Conservation (phyloP, 495 filamentous ascomycete genomes). For the Chlorociboria aeruginascens region DNA sequence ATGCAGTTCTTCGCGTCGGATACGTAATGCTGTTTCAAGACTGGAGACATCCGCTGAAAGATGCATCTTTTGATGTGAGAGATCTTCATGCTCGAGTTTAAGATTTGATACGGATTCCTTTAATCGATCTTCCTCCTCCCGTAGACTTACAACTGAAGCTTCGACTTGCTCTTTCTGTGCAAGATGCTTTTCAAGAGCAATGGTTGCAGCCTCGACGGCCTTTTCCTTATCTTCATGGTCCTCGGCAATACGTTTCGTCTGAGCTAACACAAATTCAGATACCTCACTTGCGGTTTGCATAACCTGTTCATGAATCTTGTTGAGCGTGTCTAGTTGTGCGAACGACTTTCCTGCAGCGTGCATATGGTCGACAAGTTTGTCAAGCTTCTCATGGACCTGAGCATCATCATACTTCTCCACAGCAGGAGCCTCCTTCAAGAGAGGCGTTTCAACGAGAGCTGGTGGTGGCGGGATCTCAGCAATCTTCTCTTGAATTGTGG, state of each 20-base stretch:
- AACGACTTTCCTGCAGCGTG: slow-evolving; percentile 41
- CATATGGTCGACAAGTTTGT: slow-evolving; percentile 64
- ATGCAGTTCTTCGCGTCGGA: slow-evolving; percentile 83
- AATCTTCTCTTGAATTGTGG: slow-evolving; percentile 40
- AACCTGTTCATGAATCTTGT: slow-evolving; percentile 83
- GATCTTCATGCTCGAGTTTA: slow-evolving; percentile 55
- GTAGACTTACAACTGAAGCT: slow-evolving; percentile 49
- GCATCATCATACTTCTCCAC: slow-evolving; percentile 55
- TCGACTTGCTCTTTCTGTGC: slow-evolving; percentile 73
- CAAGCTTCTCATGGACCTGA: slow-evolving; percentile 70
- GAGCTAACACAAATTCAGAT: slow-evolving; percentile 69
- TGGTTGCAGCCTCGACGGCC: slow-evolving; percentile 68
- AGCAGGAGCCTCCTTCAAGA: slow-evolving; percentile 19
- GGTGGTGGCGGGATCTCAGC: slow-evolving; percentile 27
- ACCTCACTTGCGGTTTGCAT: slow-evolving; percentile 76
- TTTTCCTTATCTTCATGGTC: slow-evolving; percentile 70
- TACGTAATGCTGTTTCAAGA: slow-evolving; percentile 74
- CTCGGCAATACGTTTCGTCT: slow-evolving; percentile 66
- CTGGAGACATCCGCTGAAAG: slow-evolving; percentile 74
- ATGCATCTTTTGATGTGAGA: slow-evolving; percentile 59
- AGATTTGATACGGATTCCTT: slow-evolving; percentile 42
- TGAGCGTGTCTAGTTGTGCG: slow-evolving; percentile 60
- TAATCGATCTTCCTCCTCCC: slow-evolving; percentile 53
- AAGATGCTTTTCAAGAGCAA: slow-evolving; percentile 67
- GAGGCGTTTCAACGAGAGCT: slow-evolving; percentile 14